Conservation (phyloP, 2,329 filamentous ascomycete genomes). For the Apiospora hydei region DNA sequence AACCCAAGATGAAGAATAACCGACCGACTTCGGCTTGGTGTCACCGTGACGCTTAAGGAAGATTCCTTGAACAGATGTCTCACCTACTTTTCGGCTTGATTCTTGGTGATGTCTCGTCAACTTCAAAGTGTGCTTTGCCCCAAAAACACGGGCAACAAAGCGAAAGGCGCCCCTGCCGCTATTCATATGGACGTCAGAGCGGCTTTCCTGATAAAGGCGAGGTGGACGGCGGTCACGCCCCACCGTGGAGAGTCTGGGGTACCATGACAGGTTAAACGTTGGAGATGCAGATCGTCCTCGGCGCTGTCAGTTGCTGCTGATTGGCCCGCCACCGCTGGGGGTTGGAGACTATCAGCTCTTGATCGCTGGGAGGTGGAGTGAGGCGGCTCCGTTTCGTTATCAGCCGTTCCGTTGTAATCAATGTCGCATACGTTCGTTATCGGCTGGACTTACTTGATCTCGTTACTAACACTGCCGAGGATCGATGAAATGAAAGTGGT, state of each 20-base stretch:
- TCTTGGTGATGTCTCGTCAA: neutral
- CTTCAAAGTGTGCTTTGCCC: neutral
- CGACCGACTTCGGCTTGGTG: neutral
- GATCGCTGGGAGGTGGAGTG: neutral
- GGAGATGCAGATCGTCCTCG: neutral
- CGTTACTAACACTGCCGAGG: neutral
- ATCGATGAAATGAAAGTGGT: neutral
- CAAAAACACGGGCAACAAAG: neutral
- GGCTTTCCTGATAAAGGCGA: neutral
- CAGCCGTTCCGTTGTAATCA: neutral
- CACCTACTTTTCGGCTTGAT: neutral
- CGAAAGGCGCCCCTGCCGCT: neutral
- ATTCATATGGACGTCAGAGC: neutral
- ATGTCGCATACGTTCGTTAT: neutral
- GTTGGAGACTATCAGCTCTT: neutral
- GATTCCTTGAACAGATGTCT: neutral
- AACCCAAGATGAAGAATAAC: neutral
- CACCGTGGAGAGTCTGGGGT: neutral
- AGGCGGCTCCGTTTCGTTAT: constrained; percentile 5
- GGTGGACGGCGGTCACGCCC: neutral
- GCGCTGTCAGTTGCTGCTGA: neutral
- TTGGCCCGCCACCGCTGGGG: neutral
- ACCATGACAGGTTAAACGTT: constrained; percentile 10
- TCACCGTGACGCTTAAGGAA: neutral
- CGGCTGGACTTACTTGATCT: neutral